Conservation (phyloP, 2,329 filamentous ascomycete species). For the Aspergillus bombycis region DNA sequence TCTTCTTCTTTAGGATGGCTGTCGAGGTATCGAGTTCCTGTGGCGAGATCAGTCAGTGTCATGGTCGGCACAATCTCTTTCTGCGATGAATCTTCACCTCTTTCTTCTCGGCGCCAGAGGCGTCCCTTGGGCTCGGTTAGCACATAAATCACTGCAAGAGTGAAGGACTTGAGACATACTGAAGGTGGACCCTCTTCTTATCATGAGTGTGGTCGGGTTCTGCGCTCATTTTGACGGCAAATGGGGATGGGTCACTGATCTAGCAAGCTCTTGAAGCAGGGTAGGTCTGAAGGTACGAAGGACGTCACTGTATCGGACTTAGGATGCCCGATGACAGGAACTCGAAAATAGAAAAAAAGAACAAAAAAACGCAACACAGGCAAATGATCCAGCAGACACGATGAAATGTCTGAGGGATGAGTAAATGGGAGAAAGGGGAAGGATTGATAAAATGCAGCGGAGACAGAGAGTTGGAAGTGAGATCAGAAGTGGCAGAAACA, state of each 20-base stretch:
- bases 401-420: conserved; percentile 18
- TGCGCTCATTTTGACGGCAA: conserved; percentile 66
- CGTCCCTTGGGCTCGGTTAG: conserved; percentile 67
- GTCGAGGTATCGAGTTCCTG: conserved; percentile 90
- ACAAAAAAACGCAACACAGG: conserved; percentile 13
- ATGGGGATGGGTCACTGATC: conserved; percentile 20
- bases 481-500: conserved; percentile 31
- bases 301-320: conserved; percentile 21
- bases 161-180: conserved; percentile 58
- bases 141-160: conserved; percentile 21
- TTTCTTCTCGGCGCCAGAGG: conserved; percentile 85
- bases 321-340: conserved; percentile 23
- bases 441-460: conserved; percentile 16
- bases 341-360: conserved; percentile 9
- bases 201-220: conserved; percentile 65
- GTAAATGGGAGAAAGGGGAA: conserved; percentile 8
- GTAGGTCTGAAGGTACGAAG: conserved; percentile 23
- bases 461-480: conserved; percentile 27
- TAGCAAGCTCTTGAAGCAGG: conserved; percentile 32
- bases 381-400: conserved; percentile 18
- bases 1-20: conserved; percentile 99
- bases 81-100: conserved; percentile 57
- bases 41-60: conserved; percentile 22
- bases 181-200: conserved; percentile 83
- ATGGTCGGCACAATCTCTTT: conserved; percentile 42